Conservation (phyloP, 352 stramenopile genomes). For the Pythium rishiriense region DNA sequence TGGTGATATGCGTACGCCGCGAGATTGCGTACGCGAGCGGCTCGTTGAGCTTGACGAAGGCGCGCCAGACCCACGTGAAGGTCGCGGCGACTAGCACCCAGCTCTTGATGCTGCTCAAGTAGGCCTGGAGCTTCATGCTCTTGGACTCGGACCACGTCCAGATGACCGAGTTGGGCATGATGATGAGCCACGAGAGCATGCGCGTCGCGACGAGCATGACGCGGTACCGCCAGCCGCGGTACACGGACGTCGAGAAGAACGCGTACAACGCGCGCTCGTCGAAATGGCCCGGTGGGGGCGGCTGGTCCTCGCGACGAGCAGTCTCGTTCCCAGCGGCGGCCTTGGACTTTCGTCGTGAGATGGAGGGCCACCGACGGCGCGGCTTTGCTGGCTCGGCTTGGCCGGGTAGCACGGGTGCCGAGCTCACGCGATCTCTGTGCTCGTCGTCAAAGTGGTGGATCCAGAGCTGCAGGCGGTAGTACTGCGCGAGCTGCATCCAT, state of each 20-base stretch:
- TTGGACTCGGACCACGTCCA: slow-evolving; percentile 38
- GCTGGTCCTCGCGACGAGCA: slow-evolving; percentile 18
- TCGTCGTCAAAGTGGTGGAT: neutral
- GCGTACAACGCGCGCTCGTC: slow-evolving; percentile 12
- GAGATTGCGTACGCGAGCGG: slow-evolving; percentile 17
- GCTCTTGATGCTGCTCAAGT: slow-evolving; percentile 31
- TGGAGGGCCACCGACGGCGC: too few relatives aligned
- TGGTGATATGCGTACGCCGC: slow-evolving; percentile 14
- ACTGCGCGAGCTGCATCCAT: slow-evolving; percentile 7
- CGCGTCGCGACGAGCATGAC: slow-evolving; percentile 28
- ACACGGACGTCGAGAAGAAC: slow-evolving; percentile 36
- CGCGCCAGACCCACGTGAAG: slow-evolving; percentile 18
- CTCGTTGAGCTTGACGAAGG: slow-evolving; percentile 21
- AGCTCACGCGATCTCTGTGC: neutral
- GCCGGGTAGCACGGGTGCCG: neutral
- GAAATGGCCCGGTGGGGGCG: slow-evolving; percentile 6
- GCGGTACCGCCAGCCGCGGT: slow-evolving; percentile 41
- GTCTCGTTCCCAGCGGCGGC: neutral
- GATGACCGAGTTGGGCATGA: slow-evolving; percentile 52
- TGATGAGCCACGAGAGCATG: slow-evolving; percentile 56
- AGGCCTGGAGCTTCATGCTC: slow-evolving; percentile 35
- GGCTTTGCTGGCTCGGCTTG: neutral
- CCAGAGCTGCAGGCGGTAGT: slow-evolving; percentile 1
- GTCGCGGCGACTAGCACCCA: slow-evolving; percentile 26
- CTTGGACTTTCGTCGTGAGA: neutral